Conservation (phyloP, 345 rosid genomes). For the Boechera retrofracta region DNA sequence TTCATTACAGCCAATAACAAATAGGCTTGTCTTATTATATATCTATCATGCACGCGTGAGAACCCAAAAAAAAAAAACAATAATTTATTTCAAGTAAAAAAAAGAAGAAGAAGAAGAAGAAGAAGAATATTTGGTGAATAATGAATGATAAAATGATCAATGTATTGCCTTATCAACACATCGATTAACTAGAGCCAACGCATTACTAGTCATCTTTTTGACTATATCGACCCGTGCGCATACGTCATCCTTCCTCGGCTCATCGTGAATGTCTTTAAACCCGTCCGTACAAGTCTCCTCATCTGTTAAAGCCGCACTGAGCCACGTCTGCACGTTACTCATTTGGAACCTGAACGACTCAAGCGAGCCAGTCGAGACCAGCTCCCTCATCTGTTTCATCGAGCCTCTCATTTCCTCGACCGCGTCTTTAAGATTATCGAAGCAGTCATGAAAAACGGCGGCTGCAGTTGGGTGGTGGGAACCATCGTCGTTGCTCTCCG, state of each 20-base stretch:
- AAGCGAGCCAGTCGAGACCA: conserved; percentile 44
- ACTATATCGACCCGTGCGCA: conserved; percentile 55
- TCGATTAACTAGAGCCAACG: conserved; percentile 65
- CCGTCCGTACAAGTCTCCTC: conserved; percentile 94
- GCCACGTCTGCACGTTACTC: conserved; percentile 96
- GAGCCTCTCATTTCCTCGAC: conserved; percentile 83
- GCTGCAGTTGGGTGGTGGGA: conserved; percentile 41
- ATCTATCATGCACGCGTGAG: conserved; percentile 42
- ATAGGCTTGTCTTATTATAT: conserved; percentile 35
- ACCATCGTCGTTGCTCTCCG: conserved; percentile 45
- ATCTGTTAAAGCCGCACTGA: conserved; percentile 89
- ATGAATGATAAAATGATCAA: conserved; percentile 15
- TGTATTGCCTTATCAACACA: conserved; percentile 58
- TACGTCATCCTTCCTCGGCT: conserved; percentile 59
- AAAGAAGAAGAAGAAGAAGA: no score
- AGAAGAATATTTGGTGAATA: conserved; percentile 18
- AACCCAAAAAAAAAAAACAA: conserved; percentile 13
- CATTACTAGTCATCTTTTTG: conserved; percentile 83
- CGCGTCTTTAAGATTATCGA: conserved; percentile 78
- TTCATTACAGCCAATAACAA: conserved; percentile 35
- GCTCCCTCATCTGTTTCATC: conserved; percentile 75
- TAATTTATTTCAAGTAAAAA: conserved; percentile 5
- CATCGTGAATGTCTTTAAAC: conserved; percentile 61
- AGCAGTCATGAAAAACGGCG: conserved; percentile 84
- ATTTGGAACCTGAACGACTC: conserved; percentile 71